Conservation (phyloP, 192 early-diverging fungal species). For the Coemansia sp. region DNA sequence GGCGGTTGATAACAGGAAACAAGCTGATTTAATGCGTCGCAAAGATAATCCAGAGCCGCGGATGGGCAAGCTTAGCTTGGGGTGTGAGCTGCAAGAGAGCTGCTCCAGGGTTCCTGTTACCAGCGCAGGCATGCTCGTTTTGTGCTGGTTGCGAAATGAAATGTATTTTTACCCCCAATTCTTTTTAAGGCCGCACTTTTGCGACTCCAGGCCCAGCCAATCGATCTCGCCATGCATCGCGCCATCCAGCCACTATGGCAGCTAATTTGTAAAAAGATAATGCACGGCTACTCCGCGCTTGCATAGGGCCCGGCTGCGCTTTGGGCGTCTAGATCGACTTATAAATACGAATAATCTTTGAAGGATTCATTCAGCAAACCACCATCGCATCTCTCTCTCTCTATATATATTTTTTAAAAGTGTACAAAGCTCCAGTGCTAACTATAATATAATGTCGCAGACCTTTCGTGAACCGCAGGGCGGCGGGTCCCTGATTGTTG, state of each 20-base stretch:
- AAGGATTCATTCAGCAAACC: neutral
- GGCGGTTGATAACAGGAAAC: neutral
- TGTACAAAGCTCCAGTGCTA: neutral
- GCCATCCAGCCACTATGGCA: neutral
- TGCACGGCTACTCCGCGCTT: constrained; percentile 17
- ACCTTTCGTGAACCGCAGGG: constrained; percentile 51
- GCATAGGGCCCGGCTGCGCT: neutral
- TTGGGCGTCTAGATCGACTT: neutral
- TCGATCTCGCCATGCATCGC: constrained; percentile 4
- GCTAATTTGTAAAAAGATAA: neutral
- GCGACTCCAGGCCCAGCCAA: constrained; percentile 1
- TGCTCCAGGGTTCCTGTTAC: no score
- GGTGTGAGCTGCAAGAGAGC: no score
- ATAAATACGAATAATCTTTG: neutral
- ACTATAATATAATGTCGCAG: constrained; percentile 29
- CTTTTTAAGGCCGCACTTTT: neutral
- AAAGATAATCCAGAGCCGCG: no score
- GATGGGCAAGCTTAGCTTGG: no score
- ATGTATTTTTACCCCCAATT: no score
- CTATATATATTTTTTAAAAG: neutral
- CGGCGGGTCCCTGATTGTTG: constrained; percentile 81
- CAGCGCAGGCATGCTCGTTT: no score
- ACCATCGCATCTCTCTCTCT: neutral
- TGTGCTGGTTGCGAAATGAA: no score
- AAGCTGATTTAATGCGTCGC: no score